Conservation (phyloP, 2,329 filamentous ascomycete genomes). For the Ampelomyces quisqualis region DNA sequence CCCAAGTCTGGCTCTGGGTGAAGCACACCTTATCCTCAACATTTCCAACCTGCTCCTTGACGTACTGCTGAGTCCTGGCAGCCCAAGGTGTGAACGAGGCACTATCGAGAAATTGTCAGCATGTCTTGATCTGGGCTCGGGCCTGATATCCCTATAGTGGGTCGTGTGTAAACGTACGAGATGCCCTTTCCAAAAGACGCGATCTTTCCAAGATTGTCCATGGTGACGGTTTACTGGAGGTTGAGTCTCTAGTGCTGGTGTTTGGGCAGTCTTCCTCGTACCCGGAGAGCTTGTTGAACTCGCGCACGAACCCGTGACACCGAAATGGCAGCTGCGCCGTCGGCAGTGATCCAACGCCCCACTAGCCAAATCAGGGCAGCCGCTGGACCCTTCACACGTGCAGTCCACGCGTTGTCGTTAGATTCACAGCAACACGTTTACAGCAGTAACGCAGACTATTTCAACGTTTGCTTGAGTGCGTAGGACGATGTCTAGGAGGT, state of each 20-base stretch:
- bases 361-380: no score
- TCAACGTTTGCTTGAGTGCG: no score
- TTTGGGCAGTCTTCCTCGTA: slow-evolving; percentile 15
- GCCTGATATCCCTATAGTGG: neutral
- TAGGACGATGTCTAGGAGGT: no score
- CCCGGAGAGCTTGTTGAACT: slow-evolving; percentile 16
- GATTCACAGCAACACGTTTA: no score
- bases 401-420: no score
- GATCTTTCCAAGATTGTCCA: slow-evolving; percentile 75
- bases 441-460: no score
- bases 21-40: slow-evolving; percentile 80
- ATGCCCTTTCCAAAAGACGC: slow-evolving; percentile 71
- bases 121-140: slow-evolving; percentile 19
- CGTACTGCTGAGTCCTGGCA: slow-evolving; percentile 91
- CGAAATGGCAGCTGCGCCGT: neutral
- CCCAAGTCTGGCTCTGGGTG: slow-evolving; percentile 1
- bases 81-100: slow-evolving; percentile 89
- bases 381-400: neutral
- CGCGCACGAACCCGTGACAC: slow-evolving; percentile 5
- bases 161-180: slow-evolving; percentile 51
- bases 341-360: no score
- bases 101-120: slow-evolving; percentile 57
- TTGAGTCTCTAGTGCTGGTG: slow-evolving; percentile 6
- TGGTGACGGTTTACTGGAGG: slow-evolving; percentile 36
- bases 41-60: slow-evolving; percentile 95